Percentiles rank a stretch among this genome's conserved stretches.
These are phyloP conservation scores for Coemansia reversa DNA, from an alignment of 192 early-diverging fungal genomes.

Conservation along the genomic window DNA sequence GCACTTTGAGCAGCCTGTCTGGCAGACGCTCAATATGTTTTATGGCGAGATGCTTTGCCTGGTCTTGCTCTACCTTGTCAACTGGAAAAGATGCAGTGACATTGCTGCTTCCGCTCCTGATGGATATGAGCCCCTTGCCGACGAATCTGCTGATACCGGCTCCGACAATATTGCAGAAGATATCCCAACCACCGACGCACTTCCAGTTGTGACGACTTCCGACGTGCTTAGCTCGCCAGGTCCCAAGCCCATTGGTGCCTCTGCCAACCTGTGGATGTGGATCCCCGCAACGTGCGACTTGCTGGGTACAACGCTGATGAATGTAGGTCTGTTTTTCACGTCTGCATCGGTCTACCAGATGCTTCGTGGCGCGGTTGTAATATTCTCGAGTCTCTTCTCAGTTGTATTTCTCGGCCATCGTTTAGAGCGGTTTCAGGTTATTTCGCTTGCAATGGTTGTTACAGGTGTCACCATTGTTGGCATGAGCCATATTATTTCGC, in stretches of 20 bases:
- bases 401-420: conserved; percentile 80
- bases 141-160: conserved; percentile 14
- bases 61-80: conserved; percentile 60
- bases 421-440: conserved; percentile 77
- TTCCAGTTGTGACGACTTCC: conserved; percentile 10
- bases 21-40: conserved; percentile 98
- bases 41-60: conserved; percentile 86
- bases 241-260: conserved; percentile 56
- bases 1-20: conserved; percentile 95
- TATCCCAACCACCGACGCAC: conserved; percentile 33
- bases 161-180: conserved; percentile 16
- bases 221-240: background rate
- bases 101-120: conserved; percentile 6
- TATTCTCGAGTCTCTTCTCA: conserved; percentile 91
- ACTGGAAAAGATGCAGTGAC: conserved; percentile 23
- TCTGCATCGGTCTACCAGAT: conserved; percentile 92
- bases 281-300: conserved; percentile 72
- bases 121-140: conserved; percentile 40
- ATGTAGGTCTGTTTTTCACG: conserved; percentile 91
- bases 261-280: conserved; percentile 59
- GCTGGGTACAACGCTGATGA: conserved; percentile 86
- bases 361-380: conserved; percentile 93
- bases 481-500: conserved; percentile 59
- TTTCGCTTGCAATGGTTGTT: conserved; percentile 79
- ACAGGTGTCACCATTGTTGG: conserved; percentile 90